These are phyloP conservation scores for Heritiera fomes DNA, from an alignment of 345 rosid species.

Conservation along the genomic window DNA sequence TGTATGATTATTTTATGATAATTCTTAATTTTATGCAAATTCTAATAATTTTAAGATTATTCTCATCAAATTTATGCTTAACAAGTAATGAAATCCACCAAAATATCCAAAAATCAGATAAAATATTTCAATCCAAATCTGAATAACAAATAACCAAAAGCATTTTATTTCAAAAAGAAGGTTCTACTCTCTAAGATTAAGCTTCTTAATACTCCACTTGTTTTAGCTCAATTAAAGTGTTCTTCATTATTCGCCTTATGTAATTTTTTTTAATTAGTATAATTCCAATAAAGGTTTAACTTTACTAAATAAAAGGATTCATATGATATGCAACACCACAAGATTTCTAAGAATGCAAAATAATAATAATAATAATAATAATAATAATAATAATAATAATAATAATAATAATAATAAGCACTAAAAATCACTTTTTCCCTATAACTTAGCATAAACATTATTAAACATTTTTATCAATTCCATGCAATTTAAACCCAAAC, in stretches of 20 bases:
- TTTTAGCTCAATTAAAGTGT: neutral
- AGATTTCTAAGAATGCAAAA: neutral
- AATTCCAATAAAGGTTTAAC: neutral
- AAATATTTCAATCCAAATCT: neutral
- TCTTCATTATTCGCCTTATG: neutral
- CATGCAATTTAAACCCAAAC: slow-evolving; percentile 34
- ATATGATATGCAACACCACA: neutral
- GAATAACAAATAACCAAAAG: neutral
- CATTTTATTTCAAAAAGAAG: neutral
- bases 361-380: neutral
- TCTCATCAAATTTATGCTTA: no score
- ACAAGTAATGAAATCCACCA: slow-evolving; percentile 11
- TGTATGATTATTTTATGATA: no score
- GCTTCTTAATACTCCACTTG: neutral
- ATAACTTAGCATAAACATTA: slow-evolving; percentile 42
- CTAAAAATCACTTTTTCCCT: slow-evolving; percentile 41
- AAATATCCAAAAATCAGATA: neutral
- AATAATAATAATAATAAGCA: neutral
- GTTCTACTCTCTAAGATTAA: neutral
- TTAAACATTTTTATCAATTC: slow-evolving; percentile 49
- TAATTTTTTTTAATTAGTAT: neutral
- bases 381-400: neutral
- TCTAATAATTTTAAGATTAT: no score
- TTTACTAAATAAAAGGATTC: neutral
- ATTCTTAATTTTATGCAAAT: no score